Evolutionary conservation across 441 rosid genomes (phyloP).

Genomic region (Hura crepitans): DNA sequence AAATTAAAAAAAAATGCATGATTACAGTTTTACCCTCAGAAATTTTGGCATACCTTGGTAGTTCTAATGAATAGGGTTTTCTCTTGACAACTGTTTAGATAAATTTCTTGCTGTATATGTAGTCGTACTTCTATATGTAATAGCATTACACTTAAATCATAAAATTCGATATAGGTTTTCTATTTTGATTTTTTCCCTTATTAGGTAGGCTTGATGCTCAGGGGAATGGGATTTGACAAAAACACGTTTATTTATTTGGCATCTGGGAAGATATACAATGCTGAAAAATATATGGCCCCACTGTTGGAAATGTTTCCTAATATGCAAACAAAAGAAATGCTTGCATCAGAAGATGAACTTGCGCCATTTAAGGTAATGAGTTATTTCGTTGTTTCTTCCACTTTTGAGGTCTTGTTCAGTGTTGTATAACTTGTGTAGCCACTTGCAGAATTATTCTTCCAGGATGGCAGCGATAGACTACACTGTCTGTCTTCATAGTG

Average conservation of each 20-base stretch:
- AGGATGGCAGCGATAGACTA: slow-evolving; percentile 99
- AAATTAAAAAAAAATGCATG: not conserved
- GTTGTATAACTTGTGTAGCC: slow-evolving; percentile 35
- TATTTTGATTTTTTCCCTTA: slow-evolving; percentile 19
- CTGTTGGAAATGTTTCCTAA: slow-evolving; percentile 95
- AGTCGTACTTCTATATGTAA: not conserved
- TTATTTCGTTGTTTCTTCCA: slow-evolving; percentile 10
- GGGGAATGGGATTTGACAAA: slow-evolving; percentile 98
- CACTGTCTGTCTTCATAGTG: slow-evolving; percentile 99
- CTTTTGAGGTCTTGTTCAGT: slow-evolving; percentile 14
- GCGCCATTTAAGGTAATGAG: slow-evolving; percentile 68
- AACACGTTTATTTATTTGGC: slow-evolving; percentile 85
- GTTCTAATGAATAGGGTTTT: not conserved
- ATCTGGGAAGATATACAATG: slow-evolving; percentile 88
- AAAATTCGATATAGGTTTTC: not conserved
- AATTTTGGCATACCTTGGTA: not conserved
- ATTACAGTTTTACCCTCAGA: not conserved
- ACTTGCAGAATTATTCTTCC: slow-evolving; percentile 86
- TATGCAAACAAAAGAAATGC: slow-evolving; percentile 83
- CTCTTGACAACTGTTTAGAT: not conserved
- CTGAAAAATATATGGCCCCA: slow-evolving; percentile 91
- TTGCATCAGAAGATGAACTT: slow-evolving; percentile 87
- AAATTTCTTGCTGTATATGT: not conserved
- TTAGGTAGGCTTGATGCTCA: slow-evolving; percentile 97
- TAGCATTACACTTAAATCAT: slow-evolving; percentile 5